These are phyloP conservation scores for Arthrobotrys sphaeroides DNA, from an alignment of 2,329 filamentous ascomycete genomes.

Conservation along the genomic window DNA sequence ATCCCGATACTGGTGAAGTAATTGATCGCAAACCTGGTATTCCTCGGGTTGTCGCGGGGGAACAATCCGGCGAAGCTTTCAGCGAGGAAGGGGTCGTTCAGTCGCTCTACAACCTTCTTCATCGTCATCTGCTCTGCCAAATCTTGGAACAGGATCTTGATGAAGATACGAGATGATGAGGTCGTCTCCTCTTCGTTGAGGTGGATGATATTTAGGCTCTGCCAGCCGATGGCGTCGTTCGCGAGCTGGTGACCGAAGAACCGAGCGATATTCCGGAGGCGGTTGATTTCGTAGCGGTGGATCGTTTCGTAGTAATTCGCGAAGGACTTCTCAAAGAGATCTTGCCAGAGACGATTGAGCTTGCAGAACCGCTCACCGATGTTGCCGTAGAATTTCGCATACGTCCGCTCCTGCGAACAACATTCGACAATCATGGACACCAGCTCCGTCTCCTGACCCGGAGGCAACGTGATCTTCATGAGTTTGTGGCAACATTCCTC, in stretches of 20 bases:
- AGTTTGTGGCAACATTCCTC: slow-evolving; percentile 98
- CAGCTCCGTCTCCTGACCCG: slow-evolving; percentile 86
- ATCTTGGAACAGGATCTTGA: slow-evolving; percentile 97
- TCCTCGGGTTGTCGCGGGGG: slow-evolving; percentile 85
- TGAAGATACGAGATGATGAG: slow-evolving; percentile 94
- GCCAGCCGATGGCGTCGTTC: slow-evolving; percentile 90
- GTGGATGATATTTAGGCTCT: slow-evolving; percentile 83
- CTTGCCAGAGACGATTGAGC: slow-evolving; percentile 92
- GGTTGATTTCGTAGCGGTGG: slow-evolving; percentile 95
- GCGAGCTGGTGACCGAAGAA: slow-evolving; percentile 93
- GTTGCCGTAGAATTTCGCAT: slow-evolving; percentile 95
- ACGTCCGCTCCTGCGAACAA: slow-evolving; percentile 94
- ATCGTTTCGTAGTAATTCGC: slow-evolving; percentile 96
- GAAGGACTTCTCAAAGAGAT: slow-evolving; percentile 90
- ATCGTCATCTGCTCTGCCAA: slow-evolving; percentile 87
- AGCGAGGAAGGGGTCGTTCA: slow-evolving; percentile 80
- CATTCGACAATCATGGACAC: slow-evolving; percentile 98
- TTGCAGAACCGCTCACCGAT: slow-evolving; percentile 96
- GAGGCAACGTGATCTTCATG: slow-evolving; percentile 88
- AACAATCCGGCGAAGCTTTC: slow-evolving; percentile 84
- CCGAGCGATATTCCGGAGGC: slow-evolving; percentile 90
- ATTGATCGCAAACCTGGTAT: slow-evolving; percentile 97
- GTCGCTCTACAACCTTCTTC: slow-evolving; percentile 76
- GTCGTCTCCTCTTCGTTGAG: slow-evolving; percentile 97
- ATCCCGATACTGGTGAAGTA: slow-evolving; percentile 99